These are phyloP conservation scores for Telopea speciosissima DNA, from an alignment of 177 flowering plant species.

Conservation along the genomic window DNA sequence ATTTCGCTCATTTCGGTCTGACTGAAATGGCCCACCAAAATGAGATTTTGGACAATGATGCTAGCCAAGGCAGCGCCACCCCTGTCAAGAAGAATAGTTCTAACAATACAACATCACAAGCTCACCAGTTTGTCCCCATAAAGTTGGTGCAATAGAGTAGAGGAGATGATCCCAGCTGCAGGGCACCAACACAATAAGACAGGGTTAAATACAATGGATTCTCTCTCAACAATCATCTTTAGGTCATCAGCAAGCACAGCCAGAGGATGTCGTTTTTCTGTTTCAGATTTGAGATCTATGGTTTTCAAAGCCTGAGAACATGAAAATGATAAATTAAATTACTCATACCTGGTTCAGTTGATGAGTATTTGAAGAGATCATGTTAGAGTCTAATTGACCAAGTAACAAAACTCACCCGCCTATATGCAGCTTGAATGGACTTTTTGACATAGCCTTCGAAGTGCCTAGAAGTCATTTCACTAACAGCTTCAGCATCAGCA, in stretches of 20 bases:
- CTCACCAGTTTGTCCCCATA: slow-evolving; percentile 76
- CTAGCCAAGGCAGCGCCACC: too few relatives aligned
- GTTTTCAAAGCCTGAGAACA: slow-evolving; percentile 37
- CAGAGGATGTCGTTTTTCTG: slow-evolving; percentile 44
- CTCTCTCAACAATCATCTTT: slow-evolving; percentile 50
- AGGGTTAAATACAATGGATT: slow-evolving; percentile 48
- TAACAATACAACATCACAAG: slow-evolving; percentile 9
- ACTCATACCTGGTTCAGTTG: not conserved
- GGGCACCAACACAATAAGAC: slow-evolving; percentile 51
- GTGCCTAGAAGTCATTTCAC: slow-evolving; percentile 23
- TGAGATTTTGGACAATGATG: too few relatives aligned
- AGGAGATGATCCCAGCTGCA: slow-evolving; percentile 47
- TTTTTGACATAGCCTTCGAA: slow-evolving; percentile 34
- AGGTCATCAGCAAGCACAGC: slow-evolving; percentile 66
- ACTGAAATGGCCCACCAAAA: too few relatives aligned
- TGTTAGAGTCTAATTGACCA: not conserved
- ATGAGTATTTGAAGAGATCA: not conserved
- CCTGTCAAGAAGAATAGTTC: not conserved
- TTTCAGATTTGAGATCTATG: slow-evolving; percentile 33
- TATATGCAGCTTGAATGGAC: slow-evolving; percentile 52
- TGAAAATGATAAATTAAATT: not conserved
- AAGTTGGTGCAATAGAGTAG: slow-evolving; percentile 41
- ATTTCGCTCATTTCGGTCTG: too few relatives aligned
- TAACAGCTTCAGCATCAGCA: slow-evolving; percentile 15
- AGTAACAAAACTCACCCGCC: slow-evolving; percentile 37